Evolutionary conservation across 192 early-diverging fungal genomes (phyloP).

Genomic region (Umbelopsis ramanniana): DNA sequence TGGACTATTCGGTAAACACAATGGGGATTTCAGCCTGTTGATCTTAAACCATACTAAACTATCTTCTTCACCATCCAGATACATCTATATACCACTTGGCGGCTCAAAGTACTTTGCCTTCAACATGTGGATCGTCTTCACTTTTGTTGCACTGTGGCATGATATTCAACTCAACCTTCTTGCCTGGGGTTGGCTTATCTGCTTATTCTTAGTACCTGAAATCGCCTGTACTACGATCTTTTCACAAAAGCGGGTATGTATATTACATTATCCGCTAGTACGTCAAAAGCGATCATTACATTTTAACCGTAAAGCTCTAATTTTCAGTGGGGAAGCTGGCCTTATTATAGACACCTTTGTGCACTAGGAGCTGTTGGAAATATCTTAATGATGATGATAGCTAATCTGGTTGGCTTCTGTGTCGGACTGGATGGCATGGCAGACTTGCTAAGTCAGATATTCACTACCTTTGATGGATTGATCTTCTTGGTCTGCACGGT

Average conservation of each 20-base stretch:
- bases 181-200: constrained; percentile 93
- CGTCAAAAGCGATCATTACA: neutral
- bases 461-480: constrained; percentile 52
- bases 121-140: constrained; percentile 89
- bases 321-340: constrained; percentile 53
- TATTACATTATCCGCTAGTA: neutral
- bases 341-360: constrained; percentile 78
- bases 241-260: constrained; percentile 50
- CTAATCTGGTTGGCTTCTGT: constrained; percentile 94
- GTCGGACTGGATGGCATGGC: constrained; percentile 88
- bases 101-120: constrained; percentile 69
- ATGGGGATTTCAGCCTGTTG: neutral
- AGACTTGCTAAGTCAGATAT: constrained; percentile 72
- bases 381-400: constrained; percentile 94
- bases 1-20: constrained; percentile 71
- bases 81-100: constrained; percentile 93
- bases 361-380: constrained; percentile 82
- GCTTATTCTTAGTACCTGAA: constrained; percentile 87
- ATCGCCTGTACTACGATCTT: constrained; percentile 64
- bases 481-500: constrained; percentile 55
- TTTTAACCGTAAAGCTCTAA: neutral
- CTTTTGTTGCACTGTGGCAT: constrained; percentile 98
- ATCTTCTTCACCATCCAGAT: constrained; percentile 28
- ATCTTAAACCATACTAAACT: neutral
- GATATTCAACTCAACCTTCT: constrained; percentile 84